Percentiles rank a stretch among this genome's conserved stretches.
These are phyloP conservation scores for Flaveria floridana DNA, from an alignment of 140 eudicot genomes.

Conservation along the genomic window DNA sequence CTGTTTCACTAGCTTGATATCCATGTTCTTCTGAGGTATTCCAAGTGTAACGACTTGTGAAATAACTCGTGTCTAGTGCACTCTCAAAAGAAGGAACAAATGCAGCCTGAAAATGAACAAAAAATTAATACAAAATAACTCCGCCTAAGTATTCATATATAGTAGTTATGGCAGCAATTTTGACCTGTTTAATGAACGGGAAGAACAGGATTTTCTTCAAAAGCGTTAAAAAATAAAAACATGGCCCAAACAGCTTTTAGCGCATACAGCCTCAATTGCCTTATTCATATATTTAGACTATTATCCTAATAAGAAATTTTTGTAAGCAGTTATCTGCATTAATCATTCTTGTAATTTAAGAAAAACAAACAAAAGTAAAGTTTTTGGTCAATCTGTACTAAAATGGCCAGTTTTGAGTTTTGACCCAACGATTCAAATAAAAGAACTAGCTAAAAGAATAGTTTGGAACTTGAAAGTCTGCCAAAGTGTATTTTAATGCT, in stretches of 20 bases:
- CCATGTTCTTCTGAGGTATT: slow-evolving; percentile 74
- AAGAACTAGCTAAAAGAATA: neutral
- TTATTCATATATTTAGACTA: slow-evolving; percentile 1
- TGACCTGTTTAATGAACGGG: neutral
- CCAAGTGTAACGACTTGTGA: slow-evolving; percentile 95
- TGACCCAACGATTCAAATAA: neutral
- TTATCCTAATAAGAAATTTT: neutral
- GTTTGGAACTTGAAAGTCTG: slow-evolving; percentile 3
- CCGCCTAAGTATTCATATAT: neutral
- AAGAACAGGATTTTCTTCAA: neutral
- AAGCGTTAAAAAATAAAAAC: neutral
- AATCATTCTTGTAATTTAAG: neutral
- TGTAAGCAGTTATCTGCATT: neutral
- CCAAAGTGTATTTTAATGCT: neutral
- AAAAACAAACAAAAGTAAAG: neutral
- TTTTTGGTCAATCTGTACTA: neutral
- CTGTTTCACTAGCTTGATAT: slow-evolving; percentile 69
- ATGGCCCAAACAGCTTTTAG: neutral
- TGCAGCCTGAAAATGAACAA: slow-evolving; percentile 64
- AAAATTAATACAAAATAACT: slow-evolving; percentile 4
- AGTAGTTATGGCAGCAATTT: neutral
- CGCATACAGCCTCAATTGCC: slow-evolving; percentile 7
- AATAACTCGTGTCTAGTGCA: slow-evolving; percentile 91
- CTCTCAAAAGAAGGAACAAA: slow-evolving; percentile 94
- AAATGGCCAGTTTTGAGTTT: neutral